Evolutionary conservation across 2,329 filamentous ascomycete genomes (phyloP), one percentile per base, ranked within the genome.

Genomic region (Botrytis fabae): DNA sequence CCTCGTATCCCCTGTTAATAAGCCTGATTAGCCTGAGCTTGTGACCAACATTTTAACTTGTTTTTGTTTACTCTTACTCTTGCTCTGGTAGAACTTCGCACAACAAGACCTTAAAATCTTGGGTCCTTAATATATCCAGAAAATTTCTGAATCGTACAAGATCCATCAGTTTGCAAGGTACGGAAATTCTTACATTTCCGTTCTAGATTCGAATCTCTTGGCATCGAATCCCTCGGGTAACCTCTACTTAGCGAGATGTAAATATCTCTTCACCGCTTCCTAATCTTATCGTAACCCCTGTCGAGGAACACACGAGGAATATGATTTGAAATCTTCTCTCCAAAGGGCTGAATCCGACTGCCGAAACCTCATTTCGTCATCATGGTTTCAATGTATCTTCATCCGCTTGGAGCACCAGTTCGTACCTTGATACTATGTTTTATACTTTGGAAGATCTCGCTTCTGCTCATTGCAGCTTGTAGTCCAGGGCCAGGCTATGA

Each of bases 401-500:
- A 68, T 42, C 63, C 69, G 40, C 71, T 76, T 8, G 72, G 77
- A 35, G 63, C 73, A 64, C 79, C 79, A 18, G 40, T 78, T 66
- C 73, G 73, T 59, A 76, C 68, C 72, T 71, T 80, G 9, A n/a
- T 76, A 42, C 38, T 72, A 4, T 64, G 83, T 6, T 94, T 93
- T 79, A 71, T 84, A 7, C 80, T 83, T 20, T 95, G 92, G 92
- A 96, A 95, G 80, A 69, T 81, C 9, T 79, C 93, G 16, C 83
- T 96, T 10, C 81, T 94, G n/a, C 78, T 86, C 63, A 81, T 95
- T 71, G 89, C 90, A 42, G 79, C 86, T 83, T 69, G 80, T 87
- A 64, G 88, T 86, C 73, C 87, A 88, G 25, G 89, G 88, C 76
- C 82, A 82, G 73, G 87, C 38, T 97, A 96, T 81, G 93, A 97